These are phyloP conservation scores for Paraphoma chrysanthemicola DNA, from an alignment of 2,329 filamentous ascomycete species.

Conservation along the genomic window DNA sequence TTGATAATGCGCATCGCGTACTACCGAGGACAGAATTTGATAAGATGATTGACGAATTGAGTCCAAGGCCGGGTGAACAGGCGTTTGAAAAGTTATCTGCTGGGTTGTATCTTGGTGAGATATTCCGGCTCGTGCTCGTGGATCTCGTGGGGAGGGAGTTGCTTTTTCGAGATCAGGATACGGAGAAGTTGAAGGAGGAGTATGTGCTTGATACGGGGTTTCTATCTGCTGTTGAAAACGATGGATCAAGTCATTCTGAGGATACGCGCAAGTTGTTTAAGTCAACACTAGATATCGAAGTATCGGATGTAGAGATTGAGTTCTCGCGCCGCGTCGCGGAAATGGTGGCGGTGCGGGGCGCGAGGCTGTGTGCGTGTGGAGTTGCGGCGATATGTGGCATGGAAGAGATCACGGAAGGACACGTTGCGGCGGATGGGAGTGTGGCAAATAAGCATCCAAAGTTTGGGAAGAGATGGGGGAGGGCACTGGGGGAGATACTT, in stretches of 20 bases:
- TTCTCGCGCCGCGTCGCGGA: constrained; percentile 38
- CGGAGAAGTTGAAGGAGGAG: constrained; percentile 74
- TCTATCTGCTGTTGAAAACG: constrained; percentile 83
- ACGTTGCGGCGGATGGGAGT: constrained; percentile 49
- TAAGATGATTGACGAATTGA: constrained; percentile 51
- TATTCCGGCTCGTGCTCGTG: constrained; percentile 54
- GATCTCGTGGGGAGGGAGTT: constrained; percentile 70
- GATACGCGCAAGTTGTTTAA: constrained; percentile 29
- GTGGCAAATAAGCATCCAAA: constrained; percentile 52
- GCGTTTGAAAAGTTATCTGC: constrained; percentile 56
- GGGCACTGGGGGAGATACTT: constrained; percentile 48
- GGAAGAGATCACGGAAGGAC: constrained; percentile 37
- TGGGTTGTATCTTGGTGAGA: constrained; percentile 55
- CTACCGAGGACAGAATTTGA: constrained; percentile 79
- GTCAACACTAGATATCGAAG: constrained; percentile 25
- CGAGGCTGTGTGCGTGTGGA: constrained; percentile 48
- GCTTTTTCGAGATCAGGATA: constrained; percentile 82
- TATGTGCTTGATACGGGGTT: constrained; percentile 91
- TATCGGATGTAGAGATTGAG: constrained; percentile 33
- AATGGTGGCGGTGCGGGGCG: constrained; percentile 42
- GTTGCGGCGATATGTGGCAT: constrained; percentile 47
- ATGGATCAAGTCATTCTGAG: constrained; percentile 27
- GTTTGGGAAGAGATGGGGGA: constrained; percentile 51
- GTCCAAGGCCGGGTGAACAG: constrained; percentile 55
- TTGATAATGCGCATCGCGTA: constrained; percentile 91